These are phyloP conservation scores for Westerdykella ornata DNA, from an alignment of 2,329 filamentous ascomycete species.

Conservation along the genomic window DNA sequence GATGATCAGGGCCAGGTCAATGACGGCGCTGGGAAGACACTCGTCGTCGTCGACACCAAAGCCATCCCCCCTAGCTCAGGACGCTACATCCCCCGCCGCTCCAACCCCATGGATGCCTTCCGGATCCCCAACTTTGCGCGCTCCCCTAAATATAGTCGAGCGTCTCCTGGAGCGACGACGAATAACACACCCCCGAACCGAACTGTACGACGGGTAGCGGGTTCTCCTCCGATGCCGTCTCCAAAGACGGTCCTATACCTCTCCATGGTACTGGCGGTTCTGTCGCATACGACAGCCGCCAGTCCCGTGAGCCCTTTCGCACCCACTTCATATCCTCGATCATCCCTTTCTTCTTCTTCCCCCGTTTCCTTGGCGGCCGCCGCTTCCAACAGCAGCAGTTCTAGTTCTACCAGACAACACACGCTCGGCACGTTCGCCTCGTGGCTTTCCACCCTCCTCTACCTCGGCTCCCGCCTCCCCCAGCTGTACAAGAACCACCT, in stretches of 20 bases:
- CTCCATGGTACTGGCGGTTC: slow-evolving; percentile 41
- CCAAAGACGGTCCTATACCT: slow-evolving; percentile 44
- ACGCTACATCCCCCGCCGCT: slow-evolving; percentile 19
- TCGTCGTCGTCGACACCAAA: slow-evolving; percentile 9
- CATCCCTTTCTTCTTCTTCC: slow-evolving; percentile 3
- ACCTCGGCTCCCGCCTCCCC: slow-evolving; percentile 41
- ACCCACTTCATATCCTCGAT: slow-evolving; percentile 13
- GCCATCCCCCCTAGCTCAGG: slow-evolving; percentile 9
- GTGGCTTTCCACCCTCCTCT: slow-evolving; percentile 40
- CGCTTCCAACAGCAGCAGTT: slow-evolving; percentile 8
- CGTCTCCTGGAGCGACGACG: slow-evolving; percentile 14
- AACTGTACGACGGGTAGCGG: slow-evolving; percentile 27
- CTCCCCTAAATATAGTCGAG: slow-evolving; percentile 22
- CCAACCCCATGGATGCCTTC: slow-evolving; percentile 31
- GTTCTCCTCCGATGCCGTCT: slow-evolving; percentile 42
- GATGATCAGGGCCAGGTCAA: slow-evolving; percentile 7
- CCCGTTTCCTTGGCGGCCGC: slow-evolving; percentile 3
- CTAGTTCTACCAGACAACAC: slow-evolving; percentile 18
- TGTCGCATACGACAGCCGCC: slow-evolving; percentile 34
- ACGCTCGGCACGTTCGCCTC: slow-evolving; percentile 40
- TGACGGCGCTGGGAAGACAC: slow-evolving; percentile 1
- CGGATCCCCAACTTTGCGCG: slow-evolving; percentile 35
- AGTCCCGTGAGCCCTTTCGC: slow-evolving; percentile 21
- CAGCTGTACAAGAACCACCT: slow-evolving; percentile 61
- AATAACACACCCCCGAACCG: slow-evolving; percentile 23